These are phyloP conservation scores for Epichloe typhina DNA, from an alignment of 2,329 filamentous ascomycete species.

Conservation along the genomic window DNA sequence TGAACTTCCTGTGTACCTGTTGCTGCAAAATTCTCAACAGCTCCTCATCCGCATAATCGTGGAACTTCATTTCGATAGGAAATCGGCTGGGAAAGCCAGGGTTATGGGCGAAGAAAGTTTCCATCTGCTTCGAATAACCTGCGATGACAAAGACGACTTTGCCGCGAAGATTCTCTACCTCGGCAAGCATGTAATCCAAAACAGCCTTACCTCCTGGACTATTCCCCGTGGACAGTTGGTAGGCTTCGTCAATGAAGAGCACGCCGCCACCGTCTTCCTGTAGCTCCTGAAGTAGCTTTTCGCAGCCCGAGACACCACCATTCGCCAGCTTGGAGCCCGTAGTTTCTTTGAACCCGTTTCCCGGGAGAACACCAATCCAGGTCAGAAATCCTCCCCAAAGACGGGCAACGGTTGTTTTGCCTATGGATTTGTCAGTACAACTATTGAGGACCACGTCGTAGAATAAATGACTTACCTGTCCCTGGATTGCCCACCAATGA, in stretches of 20 bases:
- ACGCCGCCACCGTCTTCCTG: constrained; percentile 49
- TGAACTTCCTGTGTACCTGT: constrained; percentile 41
- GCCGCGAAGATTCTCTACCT: constrained; percentile 58
- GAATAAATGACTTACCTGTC: constrained; percentile 37
- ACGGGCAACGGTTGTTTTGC: constrained; percentile 63
- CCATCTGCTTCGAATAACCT: constrained; percentile 64
- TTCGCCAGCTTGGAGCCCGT: constrained; percentile 55
- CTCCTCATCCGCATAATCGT: constrained; percentile 55
- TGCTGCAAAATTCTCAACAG: constrained; percentile 46
- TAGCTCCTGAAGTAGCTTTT: constrained; percentile 36
- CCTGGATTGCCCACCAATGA: constrained; percentile 61
- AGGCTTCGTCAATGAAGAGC: constrained; percentile 68
- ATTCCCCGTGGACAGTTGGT: constrained; percentile 52
- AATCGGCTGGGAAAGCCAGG: constrained; percentile 58
- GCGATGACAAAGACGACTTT: constrained; percentile 61
- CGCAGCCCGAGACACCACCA: constrained; percentile 43
- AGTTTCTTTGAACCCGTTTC: constrained; percentile 47
- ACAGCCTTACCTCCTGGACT: constrained; percentile 46
- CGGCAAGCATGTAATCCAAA: constrained; percentile 56
- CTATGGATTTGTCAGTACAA: constrained; percentile 8
- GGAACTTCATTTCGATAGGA: constrained; percentile 50
- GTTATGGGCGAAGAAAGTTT: constrained; percentile 63
- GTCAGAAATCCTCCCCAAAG: constrained; percentile 54
- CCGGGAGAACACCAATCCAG: constrained; percentile 48
- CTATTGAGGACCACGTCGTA: too few species aligned